Evolutionary conservation across 768 basidiomycete species (phyloP).

Genomic region (Mycena latifolia): DNA sequence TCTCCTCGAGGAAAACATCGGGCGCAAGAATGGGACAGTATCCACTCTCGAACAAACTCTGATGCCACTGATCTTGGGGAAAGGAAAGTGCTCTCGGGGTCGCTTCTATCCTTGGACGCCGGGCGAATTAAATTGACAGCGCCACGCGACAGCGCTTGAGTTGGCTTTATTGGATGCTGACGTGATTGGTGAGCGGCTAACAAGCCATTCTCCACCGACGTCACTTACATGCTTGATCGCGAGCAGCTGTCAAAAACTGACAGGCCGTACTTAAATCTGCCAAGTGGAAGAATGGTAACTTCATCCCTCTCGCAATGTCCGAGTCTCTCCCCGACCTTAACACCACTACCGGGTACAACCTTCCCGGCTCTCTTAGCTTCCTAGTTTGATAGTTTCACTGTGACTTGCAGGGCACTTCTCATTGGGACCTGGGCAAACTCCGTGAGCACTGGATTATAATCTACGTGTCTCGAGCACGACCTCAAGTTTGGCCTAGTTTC

Average conservation of each 20-base stretch:
- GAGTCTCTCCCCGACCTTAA: constrained; percentile 1
- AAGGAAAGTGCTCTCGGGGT: no score
- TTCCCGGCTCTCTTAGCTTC: constrained; percentile 1
- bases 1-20: no score
- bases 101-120: no score
- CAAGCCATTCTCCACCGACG: neutral
- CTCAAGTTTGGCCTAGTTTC: constrained; percentile 24
- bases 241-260: constrained; percentile 4
- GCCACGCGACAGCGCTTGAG: no score
- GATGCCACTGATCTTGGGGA: no score
- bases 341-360: constrained; percentile 16
- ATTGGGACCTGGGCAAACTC: constrained; percentile 29
- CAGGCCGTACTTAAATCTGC: constrained; percentile 8
- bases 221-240: neutral
- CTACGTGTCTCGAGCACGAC: constrained; percentile 6
- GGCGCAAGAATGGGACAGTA: no score
- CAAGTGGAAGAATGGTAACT: neutral
- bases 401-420: constrained; percentile 22
- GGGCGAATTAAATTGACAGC: no score
- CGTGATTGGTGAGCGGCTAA: neutral
- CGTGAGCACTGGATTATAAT: constrained; percentile 17
- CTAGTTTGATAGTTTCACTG: constrained; percentile 6
- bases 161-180: neutral
- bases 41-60: no score
- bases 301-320: neutral